Evolutionary conservation across 2,329 filamentous ascomycete species (phyloP).

Genomic region (Sporothrix variecibatus): DNA sequence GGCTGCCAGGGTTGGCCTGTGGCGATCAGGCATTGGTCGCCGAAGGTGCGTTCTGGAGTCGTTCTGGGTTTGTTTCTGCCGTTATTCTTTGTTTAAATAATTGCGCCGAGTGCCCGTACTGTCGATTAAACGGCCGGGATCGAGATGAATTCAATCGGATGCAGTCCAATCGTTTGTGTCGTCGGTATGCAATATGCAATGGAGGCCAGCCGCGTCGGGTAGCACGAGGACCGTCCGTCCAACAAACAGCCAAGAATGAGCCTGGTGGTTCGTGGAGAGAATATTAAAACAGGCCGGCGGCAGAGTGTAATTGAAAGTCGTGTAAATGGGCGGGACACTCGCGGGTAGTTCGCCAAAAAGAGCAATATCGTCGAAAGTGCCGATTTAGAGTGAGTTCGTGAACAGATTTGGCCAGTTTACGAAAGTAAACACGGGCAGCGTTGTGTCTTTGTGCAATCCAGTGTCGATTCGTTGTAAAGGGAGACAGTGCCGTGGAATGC

Average conservation of each 20-base stretch:
- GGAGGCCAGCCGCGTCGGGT: slow-evolving; percentile 12
- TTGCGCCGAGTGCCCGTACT: not conserved
- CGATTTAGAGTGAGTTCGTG: not conserved
- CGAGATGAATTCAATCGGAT: not conserved
- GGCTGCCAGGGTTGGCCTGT: slow-evolving; percentile 12
- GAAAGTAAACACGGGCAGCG: not conserved
- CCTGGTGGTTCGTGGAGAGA: not conserved
- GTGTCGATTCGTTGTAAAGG: not conserved
- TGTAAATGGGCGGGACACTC: not conserved
- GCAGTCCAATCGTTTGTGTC: slow-evolving; percentile 10
- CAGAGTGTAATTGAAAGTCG: slow-evolving; percentile 5
- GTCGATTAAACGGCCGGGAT: not conserved
- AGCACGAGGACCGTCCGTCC: slow-evolving; percentile 9
- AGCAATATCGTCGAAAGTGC: not conserved
- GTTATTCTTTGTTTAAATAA: not conserved
- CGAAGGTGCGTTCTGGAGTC: not conserved
- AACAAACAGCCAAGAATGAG: not conserved
- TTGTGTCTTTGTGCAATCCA: not conserved
- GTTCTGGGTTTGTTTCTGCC: not conserved
- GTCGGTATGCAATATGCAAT: slow-evolving; percentile 4
- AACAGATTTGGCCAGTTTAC: not conserved
- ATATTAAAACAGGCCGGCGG: not conserved
- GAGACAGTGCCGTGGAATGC: slow-evolving; percentile 1
- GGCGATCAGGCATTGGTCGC: slow-evolving; percentile 24
- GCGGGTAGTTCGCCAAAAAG: not conserved